Base-by-base conservation (phyloP, 2,329 filamentous ascomycete genomes). In the Penicillium decumbens region DNA sequence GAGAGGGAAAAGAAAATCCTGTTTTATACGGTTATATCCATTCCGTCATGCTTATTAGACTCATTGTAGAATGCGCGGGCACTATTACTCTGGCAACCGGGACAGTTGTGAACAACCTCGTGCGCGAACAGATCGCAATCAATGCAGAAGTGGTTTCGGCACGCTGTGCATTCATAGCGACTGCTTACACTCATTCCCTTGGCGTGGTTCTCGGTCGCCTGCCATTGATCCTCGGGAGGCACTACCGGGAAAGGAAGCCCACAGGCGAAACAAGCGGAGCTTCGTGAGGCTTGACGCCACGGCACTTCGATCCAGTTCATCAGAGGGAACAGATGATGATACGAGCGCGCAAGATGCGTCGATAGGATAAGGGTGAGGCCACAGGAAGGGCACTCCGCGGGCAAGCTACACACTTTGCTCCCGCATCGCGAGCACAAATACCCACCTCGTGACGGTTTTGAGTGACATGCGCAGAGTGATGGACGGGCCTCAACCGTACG, bases 71-170 rank as follows among this genome's bases (percentile, higher is more conserved):
- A 41, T 35, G 41, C 27, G 37, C 27, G 12, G 41, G 51, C 40
- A 40, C 55, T 62, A 43, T 60, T 66, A 57, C 75, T 77, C 57
- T 84, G 85, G 68, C 93, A 98, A 0, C 92, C 92, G 0, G 93
- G 91, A 64, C 93, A 98, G 70, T 97, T 97, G 68, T 98, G 92
- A 44, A 95, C 81, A 10, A 95, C 83, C 72, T 96, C 90, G 67
- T 98, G 93, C 23, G 89, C 87, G 72, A 93, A 96, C 23, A 96
- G 83, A 69, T 98, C 93, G 69, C 93, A 98, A 68, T 98, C 93
- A 57, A 98, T 95, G 75, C 93, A 98, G 67, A 97, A 98, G 72
- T 97, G 92, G 51, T 88, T 84, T 3, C 80, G 73, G 70, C 93
- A 98, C n/a, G 85, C 84, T 59, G 86, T 81, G 68, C 93, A 98